These are phyloP conservation scores for Arbutus unedo DNA, from an alignment of 148 eudicot genomes.

Conservation along the genomic window DNA sequence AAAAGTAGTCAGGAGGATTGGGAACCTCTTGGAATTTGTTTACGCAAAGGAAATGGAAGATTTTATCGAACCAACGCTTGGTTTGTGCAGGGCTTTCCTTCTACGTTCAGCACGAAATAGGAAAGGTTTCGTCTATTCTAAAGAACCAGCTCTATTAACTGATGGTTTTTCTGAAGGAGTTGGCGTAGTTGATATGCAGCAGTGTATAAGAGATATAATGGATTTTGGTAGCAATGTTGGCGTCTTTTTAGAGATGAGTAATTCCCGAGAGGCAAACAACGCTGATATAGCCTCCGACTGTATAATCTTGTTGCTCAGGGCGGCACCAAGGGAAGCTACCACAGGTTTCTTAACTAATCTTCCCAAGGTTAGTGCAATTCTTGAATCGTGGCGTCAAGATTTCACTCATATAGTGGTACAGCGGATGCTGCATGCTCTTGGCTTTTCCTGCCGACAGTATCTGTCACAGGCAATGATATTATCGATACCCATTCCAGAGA, in stretches of 20 bases:
- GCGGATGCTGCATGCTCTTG: constrained; percentile 72
- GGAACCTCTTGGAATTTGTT: constrained; percentile 74
- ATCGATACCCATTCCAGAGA: constrained; percentile 53
- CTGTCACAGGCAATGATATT: constrained; percentile 76
- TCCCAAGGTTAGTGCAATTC: constrained; percentile 46
- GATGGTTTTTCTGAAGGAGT: constrained; percentile 38
- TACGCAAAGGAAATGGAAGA: constrained; percentile 82
- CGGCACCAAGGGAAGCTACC: constrained; percentile 83
- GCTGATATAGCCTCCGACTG: constrained; percentile 85
- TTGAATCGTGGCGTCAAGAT: constrained; percentile 44
- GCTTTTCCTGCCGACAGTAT: constrained; percentile 69
- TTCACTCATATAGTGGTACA: constrained; percentile 38
- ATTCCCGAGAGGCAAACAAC: constrained; percentile 34
- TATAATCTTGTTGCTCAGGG: constrained; percentile 57
- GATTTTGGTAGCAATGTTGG: constrained; percentile 79
- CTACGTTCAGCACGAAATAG: constrained; percentile 47
- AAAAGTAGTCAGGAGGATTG: constrained; percentile 77
- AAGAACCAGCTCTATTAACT: constrained; percentile 54
- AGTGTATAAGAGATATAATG: constrained; percentile 60
- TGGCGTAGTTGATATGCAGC: constrained; percentile 45
- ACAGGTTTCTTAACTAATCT: constrained; percentile 71
- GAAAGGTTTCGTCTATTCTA: constrained; percentile 37
- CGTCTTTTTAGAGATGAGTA: constrained; percentile 57
- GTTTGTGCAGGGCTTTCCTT: constrained; percentile 76
- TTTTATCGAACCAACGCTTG: constrained; percentile 80